Conservation (phyloP, 495 filamentous ascomycete genomes). For the Penicillium crystallinum region DNA sequence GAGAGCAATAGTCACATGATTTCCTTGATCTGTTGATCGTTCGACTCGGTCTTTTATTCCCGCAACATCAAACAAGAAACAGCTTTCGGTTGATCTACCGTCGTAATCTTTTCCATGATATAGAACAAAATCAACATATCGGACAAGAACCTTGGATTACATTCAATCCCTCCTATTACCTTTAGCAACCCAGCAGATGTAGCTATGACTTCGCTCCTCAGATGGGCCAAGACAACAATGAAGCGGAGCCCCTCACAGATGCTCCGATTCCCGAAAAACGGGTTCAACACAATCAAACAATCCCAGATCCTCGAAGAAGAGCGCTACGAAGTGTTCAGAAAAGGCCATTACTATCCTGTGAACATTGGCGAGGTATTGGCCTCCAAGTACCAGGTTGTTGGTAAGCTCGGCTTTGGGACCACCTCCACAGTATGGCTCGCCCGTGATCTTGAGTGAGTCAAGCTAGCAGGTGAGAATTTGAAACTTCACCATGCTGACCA, state of each 20-base stretch:
- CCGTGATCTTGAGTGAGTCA: slow-evolving; percentile 45
- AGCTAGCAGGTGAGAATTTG: too few relatives aligned
- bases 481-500: too few relatives aligned
- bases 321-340: background rate
- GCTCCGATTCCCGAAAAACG: background rate
- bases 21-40: too few relatives aligned
- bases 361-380: slow-evolving; percentile 46
- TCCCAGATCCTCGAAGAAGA: background rate
- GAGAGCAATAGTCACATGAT: too few relatives aligned
- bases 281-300: background rate
- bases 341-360: slow-evolving; percentile 42
- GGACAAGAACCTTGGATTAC: too few relatives aligned
- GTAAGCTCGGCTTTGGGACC: slow-evolving; percentile 53
- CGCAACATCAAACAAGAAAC: too few relatives aligned
- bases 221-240: background rate
- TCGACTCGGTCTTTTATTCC: too few relatives aligned
- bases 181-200: too few relatives aligned
- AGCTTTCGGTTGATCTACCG: too few relatives aligned
- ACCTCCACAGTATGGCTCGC: slow-evolving; percentile 53
- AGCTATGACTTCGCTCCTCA: background rate
- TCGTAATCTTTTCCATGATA: too few relatives aligned
- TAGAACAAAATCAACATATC: too few relatives aligned
- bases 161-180: too few relatives aligned
- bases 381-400: slow-evolving; percentile 48
- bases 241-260: background rate